Conservation (phyloP, 306 rosid genomes). For the Vigna angularis region DNA sequence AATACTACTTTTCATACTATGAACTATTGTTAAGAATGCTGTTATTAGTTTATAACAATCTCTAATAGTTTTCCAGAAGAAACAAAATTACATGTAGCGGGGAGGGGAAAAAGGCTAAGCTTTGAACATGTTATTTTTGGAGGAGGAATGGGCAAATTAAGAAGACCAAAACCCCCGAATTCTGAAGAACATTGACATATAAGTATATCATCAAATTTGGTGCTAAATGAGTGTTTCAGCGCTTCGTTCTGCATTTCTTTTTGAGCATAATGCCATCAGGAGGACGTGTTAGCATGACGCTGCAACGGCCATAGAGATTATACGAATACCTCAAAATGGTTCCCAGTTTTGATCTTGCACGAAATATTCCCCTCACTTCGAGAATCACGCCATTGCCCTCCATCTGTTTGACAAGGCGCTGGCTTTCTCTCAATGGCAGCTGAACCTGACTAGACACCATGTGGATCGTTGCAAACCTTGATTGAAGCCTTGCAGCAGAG, state of each 20-base stretch:
- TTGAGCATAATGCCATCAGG: slow-evolving; percentile 69
- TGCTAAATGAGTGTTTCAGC: slow-evolving; percentile 36
- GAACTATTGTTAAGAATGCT: not conserved
- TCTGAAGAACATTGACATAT: not conserved
- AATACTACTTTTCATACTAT: too few relatives aligned
- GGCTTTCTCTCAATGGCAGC: slow-evolving; percentile 62
- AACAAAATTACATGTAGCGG: slow-evolving; percentile 26
- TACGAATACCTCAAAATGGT: slow-evolving; percentile 72
- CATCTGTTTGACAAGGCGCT: slow-evolving; percentile 65
- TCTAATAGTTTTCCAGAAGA: slow-evolving; percentile 28
- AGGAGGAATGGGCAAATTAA: slow-evolving; percentile 39
- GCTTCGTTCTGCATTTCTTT: slow-evolving; percentile 73
- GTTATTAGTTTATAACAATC: slow-evolving; percentile 7
- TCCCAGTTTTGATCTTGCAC: slow-evolving; percentile 78
- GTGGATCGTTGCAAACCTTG: slow-evolving; percentile 66
- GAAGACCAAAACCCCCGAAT: slow-evolving; percentile 41
- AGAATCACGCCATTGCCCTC: slow-evolving; percentile 64
- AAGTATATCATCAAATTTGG: not conserved
- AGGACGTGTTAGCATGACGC: slow-evolving; percentile 65
- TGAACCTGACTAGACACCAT: slow-evolving; percentile 79
- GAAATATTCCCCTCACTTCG: slow-evolving; percentile 64
- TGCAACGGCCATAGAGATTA: slow-evolving; percentile 67
- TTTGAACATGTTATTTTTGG: slow-evolving; percentile 37
- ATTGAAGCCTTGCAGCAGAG: slow-evolving; percentile 59
- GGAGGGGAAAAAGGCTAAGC: slow-evolving; percentile 1